Conservation (phyloP, 306 rosid genomes). For the Purshia tridentata region DNA sequence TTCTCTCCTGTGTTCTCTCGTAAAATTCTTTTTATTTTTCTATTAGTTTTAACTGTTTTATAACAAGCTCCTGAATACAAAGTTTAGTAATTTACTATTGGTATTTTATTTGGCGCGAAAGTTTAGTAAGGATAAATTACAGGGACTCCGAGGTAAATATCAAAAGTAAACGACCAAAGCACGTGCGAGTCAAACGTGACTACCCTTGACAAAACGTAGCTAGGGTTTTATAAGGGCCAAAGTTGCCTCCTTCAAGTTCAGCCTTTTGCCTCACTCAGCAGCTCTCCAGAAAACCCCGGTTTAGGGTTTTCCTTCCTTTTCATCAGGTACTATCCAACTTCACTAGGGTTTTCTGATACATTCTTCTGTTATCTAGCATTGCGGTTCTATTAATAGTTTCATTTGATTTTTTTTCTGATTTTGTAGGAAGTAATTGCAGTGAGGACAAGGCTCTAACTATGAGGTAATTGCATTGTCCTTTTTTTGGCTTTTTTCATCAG, state of each 20-base stretch:
- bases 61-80: no score
- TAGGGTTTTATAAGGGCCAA: slow-evolving; percentile 2
- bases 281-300: background rate
- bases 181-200: no score
- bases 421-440: background rate
- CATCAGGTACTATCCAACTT: background rate
- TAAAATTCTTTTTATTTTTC: no score
- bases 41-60: no score
- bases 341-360: background rate
- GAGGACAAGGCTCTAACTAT: slow-evolving; percentile 13
- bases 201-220: background rate
- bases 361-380: background rate
- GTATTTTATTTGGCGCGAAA: no score
- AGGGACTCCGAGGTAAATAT: background rate
- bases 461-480: slow-evolving; percentile 22
- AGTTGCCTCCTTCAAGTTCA: background rate
- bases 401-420: background rate
- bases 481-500: background rate
- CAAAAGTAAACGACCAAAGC: background rate
- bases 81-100: no score
- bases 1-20: no score
- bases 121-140: background rate
- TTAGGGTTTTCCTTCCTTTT: background rate
- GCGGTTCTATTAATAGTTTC: background rate
- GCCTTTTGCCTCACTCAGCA: background rate